Base-by-base conservation (phyloP, 2,329 filamentous ascomycete genomes). In the Colletotrichum tropicale region DNA sequence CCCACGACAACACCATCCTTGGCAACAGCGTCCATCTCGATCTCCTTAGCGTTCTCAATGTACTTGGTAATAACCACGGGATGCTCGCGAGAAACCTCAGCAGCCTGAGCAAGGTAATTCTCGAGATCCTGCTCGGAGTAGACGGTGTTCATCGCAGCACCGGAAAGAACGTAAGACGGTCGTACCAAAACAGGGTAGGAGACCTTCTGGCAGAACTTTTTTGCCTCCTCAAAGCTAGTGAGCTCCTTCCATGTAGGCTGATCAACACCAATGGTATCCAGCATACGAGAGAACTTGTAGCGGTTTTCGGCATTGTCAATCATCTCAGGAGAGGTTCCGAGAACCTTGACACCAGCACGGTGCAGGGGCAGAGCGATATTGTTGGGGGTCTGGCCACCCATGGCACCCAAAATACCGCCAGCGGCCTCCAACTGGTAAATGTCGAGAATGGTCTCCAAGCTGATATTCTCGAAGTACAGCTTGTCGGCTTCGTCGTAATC, bases 41-140 rank as follows among this genome's bases (percentile, higher is more conserved):
- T 98, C 85, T 99, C 97, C 89, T 99, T 98, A 78, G 97, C 97
- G 79, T 98, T 97, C 88, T 99, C 97, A 79, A 99, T 98, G 87
- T 98, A 99, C 88, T 99, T 99, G 76, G 96, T 98, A 82, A 99
- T 98, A 77, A 99, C 97, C 13, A 99, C 97, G 1, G 97, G 97
- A 84, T 98, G 95, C 77, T 98, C 96, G 77, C 95, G 93, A 8
- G 97, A 98, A 62, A 99, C 97, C 78, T 98, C 96, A 8, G 92
- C 95, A 70, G 97, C 97, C 86, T 98, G 96, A 78, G 94, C 92
- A 60, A 99, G 89, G 85, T 98, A 98, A 81, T 90, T 93, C 80
- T 95, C 94, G 74, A 99, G 88, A 83, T 98, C 97, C 83, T 96
- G 94, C 87, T 98, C 93, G 0, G 96, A 98, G 88, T 98, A 98